These are phyloP conservation scores for Moniliella sp. DNA, from an alignment of 1,284 basidiomycete species.

Conservation along the genomic window DNA sequence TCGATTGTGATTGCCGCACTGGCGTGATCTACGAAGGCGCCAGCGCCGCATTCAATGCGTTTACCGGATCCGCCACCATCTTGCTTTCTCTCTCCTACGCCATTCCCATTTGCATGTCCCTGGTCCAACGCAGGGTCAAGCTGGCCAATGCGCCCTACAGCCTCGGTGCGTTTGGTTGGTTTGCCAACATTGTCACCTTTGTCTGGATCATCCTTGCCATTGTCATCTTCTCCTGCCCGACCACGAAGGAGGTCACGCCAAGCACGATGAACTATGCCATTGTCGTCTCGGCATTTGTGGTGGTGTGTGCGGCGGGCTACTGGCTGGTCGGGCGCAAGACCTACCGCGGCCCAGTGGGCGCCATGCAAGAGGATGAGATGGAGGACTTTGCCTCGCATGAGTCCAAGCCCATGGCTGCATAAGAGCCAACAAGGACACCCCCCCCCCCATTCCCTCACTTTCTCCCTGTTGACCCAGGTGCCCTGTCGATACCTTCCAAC, in stretches of 20 bases:
- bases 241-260: conserved; percentile 30
- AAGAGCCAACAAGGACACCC: too few species aligned
- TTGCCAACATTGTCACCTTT: conserved; percentile 33
- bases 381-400: too few species aligned
- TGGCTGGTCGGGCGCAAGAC: conserved; percentile 10
- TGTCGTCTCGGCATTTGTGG: conserved; percentile 16
- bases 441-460: too few species aligned
- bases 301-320: conserved; percentile 8
- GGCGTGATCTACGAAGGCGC: conserved; percentile 30
- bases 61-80: conserved; percentile 19
- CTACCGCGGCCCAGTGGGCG: conserved; percentile 7
- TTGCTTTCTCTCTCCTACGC: conserved; percentile 26
- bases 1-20: conserved; percentile 36
- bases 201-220: conserved; percentile 37
- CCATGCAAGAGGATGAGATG: too few species aligned
- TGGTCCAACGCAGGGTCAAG: conserved; percentile 29
- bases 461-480: too few species aligned
- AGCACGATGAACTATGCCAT: conserved; percentile 34
- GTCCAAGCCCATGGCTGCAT: too few species aligned
- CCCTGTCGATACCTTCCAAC: too few species aligned
- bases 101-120: conserved; percentile 35
- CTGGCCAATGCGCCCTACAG: conserved; percentile 34
- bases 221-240: conserved; percentile 38
- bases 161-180: conserved; percentile 35
- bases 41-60: conserved; percentile 15